Evolutionary conservation across 441 rosid species (phyloP).

Genomic region (Pelargonium fulgidum): DNA sequence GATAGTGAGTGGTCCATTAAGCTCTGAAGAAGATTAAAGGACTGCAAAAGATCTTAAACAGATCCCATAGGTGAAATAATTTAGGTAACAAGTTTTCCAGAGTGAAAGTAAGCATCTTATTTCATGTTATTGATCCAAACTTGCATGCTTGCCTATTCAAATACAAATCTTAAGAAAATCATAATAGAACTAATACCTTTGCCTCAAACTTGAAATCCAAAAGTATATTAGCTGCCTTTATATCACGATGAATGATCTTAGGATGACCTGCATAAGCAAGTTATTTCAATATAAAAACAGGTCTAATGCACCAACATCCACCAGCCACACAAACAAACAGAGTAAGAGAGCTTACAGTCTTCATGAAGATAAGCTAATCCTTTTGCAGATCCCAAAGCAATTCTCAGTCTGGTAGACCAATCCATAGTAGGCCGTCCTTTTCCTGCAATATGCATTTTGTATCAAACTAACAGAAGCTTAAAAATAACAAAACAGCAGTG

Average conservation of each 20-base stretch:
- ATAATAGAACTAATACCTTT: slow-evolving; percentile 42
- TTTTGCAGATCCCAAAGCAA: slow-evolving; percentile 94
- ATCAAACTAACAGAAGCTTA: slow-evolving; percentile 19
- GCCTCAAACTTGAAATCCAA: slow-evolving; percentile 91
- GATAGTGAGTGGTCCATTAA: background rate
- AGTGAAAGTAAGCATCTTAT: background rate
- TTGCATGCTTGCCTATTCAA: background rate
- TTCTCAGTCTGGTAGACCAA: slow-evolving; percentile 67
- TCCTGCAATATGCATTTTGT: slow-evolving; percentile 36
- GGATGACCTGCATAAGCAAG: slow-evolving; percentile 70
- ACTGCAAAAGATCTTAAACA: background rate
- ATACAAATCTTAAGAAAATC: background rate
- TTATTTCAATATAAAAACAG: background rate
- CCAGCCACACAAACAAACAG: background rate
- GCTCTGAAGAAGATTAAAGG: background rate
- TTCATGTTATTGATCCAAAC: background rate
- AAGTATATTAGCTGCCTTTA: slow-evolving; percentile 80
- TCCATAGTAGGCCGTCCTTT: slow-evolving; percentile 85
- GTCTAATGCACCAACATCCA: background rate
- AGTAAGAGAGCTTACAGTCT: slow-evolving; percentile 54
- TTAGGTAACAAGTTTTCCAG: background rate
- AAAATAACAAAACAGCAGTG: slow-evolving; percentile 3
- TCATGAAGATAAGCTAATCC: slow-evolving; percentile 98
- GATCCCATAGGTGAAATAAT: background rate
- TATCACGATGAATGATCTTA: slow-evolving; percentile 96